Percentiles rank a stretch among this genome's conserved stretches.
Evolutionary conservation across 2,329 filamentous ascomycete genomes (phyloP).

Genomic region (Penicillium sp.): DNA sequence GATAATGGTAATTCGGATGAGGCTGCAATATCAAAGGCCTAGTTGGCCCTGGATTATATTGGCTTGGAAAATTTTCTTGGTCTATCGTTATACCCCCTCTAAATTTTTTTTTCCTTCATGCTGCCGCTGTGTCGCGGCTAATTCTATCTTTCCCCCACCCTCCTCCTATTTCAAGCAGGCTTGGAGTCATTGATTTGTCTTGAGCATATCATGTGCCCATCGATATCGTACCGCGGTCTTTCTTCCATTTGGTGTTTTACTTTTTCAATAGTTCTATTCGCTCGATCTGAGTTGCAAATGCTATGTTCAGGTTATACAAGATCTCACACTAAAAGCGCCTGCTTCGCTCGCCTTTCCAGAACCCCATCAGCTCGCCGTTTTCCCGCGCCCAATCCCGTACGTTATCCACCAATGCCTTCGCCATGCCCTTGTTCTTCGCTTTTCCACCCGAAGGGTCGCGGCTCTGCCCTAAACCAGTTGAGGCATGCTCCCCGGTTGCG

Average conservation of each 20-base stretch:
- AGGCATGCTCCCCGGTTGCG: constrained; percentile 52
- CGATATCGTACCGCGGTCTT: background rate
- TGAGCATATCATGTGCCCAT: background rate
- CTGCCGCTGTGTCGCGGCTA: background rate
- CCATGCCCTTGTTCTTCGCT: constrained; percentile 57
- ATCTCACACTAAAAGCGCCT: constrained; percentile 40
- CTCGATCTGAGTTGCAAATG: background rate
- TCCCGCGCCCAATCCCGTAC: constrained; percentile 61
- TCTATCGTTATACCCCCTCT: constrained; percentile 11
- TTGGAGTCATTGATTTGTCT: background rate
- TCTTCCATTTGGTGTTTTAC: background rate
- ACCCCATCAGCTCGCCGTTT: constrained; percentile 61
- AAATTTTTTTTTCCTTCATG: constrained; percentile 7
- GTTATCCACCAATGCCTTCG: constrained; percentile 61
- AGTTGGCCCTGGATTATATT: constrained; percentile 9
- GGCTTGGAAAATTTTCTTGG: constrained; percentile 1
- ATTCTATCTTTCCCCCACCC: background rate
- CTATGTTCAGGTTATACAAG: background rate
- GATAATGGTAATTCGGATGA: constrained; percentile 35
- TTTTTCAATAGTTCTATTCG: background rate
- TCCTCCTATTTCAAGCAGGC: constrained; percentile 1
- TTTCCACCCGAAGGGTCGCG: constrained; percentile 35
- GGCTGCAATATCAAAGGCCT: constrained; percentile 11
- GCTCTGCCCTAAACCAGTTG: constrained; percentile 26
- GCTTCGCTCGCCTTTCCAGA: constrained; percentile 60